Evolutionary conservation across 2,329 filamentous ascomycete genomes (phyloP).

Genomic region (Coniochaeta ligniaria): DNA sequence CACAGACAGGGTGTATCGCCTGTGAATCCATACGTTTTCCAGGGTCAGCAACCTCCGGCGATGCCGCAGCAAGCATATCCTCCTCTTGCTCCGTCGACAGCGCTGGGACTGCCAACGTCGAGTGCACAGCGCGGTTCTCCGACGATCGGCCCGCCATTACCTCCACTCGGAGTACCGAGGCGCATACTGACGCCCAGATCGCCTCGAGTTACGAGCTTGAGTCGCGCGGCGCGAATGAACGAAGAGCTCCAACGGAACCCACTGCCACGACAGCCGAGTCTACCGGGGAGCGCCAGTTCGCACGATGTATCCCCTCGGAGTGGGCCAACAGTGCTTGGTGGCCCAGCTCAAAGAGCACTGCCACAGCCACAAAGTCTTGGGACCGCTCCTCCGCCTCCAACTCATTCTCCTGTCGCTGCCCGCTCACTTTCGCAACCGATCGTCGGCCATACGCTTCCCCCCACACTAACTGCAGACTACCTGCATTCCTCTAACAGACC

Average conservation of each 20-base stretch:
- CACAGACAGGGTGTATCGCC: conserved; percentile 15
- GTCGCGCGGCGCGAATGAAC: conserved; percentile 23
- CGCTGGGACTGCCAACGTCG: not conserved
- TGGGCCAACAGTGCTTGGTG: conserved; percentile 8
- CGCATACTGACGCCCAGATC: conserved; percentile 53
- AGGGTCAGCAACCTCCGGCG: conserved; percentile 13
- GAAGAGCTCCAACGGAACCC: conserved; percentile 19
- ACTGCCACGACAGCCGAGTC: conserved; percentile 13
- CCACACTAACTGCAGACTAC: conserved; percentile 11
- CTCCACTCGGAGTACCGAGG: conserved; percentile 26
- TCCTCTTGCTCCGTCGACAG: conserved; percentile 4
- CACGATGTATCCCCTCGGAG: conserved; percentile 14
- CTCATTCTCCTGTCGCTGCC: conserved; percentile 16
- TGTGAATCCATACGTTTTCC: conserved; percentile 14
- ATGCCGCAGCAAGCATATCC: conserved; percentile 21
- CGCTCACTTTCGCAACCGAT: conserved; percentile 29
- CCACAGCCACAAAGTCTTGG: not conserved
- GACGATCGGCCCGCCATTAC: conserved; percentile 17
- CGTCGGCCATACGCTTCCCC: conserved; percentile 14
- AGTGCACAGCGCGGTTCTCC: conserved; percentile 19
- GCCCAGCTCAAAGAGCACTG: conserved; percentile 1
- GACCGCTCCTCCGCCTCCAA: conserved; percentile 4
- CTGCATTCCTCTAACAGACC: not conserved
- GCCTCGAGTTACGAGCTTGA: conserved; percentile 45
- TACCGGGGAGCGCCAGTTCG: not conserved